These are phyloP conservation scores for Geopyxis carbonaria DNA, from an alignment of 495 filamentous ascomycete species.

Conservation along the genomic window DNA sequence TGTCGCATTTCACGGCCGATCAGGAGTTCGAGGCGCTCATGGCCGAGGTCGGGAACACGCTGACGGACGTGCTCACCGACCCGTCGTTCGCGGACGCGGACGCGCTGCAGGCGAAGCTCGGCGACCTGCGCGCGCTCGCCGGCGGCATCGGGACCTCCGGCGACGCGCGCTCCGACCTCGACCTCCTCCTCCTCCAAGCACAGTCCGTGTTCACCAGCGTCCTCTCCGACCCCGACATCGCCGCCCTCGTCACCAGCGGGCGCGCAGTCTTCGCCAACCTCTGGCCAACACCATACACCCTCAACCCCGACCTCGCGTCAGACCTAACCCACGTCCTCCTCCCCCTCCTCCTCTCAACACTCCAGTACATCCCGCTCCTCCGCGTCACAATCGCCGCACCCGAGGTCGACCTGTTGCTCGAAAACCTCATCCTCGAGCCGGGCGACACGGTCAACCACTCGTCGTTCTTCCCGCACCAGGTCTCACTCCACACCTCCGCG, in stretches of 20 bases:
- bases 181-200: conserved; percentile 50
- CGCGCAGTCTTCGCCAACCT: conserved; percentile 47
- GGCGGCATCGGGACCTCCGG: conserved; percentile 39
- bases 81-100: conserved; percentile 65
- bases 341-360: conserved; percentile 52
- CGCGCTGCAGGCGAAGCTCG: conserved; percentile 42
- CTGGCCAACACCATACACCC: conserved; percentile 36
- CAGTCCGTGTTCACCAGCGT: conserved; percentile 51
- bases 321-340: conserved; percentile 65
- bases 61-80: conserved; percentile 74
- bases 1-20: conserved; percentile 58
- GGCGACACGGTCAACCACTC: conserved; percentile 67
- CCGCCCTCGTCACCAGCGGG: conserved; percentile 46
- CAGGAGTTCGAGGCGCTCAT: conserved; percentile 69
- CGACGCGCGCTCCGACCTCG: conserved; percentile 41
- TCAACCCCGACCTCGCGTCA: conserved; percentile 51
- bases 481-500: conserved; percentile 67
- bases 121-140: conserved; percentile 20
- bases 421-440: conserved; percentile 81
- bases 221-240: conserved; percentile 49
- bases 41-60: conserved; percentile 46
- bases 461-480: conserved; percentile 74
- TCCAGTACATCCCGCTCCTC: conserved; percentile 79
- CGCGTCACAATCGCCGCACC: conserved; percentile 71
- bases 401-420: conserved; percentile 66